phyloP scores from a whole-genome alignment of 371 early-diverging fungal species.

The Circinella umbellata region DNA sequence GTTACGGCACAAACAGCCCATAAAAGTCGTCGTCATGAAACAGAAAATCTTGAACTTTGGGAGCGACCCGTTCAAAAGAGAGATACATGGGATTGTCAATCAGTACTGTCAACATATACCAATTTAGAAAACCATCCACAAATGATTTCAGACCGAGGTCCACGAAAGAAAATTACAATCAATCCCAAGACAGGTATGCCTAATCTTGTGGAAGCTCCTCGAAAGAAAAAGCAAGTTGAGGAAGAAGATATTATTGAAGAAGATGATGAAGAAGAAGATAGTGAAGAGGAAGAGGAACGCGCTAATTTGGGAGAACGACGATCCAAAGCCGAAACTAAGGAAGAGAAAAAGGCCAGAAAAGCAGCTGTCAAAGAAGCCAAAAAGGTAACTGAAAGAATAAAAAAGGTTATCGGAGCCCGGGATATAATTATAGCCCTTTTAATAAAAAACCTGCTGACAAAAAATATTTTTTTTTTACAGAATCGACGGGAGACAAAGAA shows the following conservation, averaged over 20 bases:
- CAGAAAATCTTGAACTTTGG: constrained; percentile 11
- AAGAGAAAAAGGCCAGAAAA: constrained; percentile 91
- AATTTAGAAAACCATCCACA: constrained; percentile 85
- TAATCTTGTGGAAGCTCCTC: constrained; percentile 48
- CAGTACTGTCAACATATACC: constrained; percentile 81
- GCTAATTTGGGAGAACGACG: constrained; percentile 67
- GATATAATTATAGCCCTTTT: background rate
- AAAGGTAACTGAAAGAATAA: constrained; percentile 39
- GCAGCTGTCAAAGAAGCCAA: constrained; percentile 81
- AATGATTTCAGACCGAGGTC: constrained; percentile 62
- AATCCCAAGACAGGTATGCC: constrained; percentile 75
- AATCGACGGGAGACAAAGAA: constrained; percentile 77
- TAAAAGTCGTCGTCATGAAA: constrained; percentile 16
- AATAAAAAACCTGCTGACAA: constrained; percentile 9
- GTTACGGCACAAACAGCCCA: constrained; percentile 23
- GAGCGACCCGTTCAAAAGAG: constrained; percentile 46
- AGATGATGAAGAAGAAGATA: constrained; percentile 51
- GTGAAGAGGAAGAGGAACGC: constrained; percentile 45
- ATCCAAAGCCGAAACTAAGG: constrained; percentile 77
- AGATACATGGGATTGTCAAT: constrained; percentile 83
- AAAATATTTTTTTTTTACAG: constrained; percentile 25
- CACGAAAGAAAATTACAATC: constrained; percentile 55
- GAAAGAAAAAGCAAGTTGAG: constrained; percentile 32
- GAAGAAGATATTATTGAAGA: constrained; percentile 37
- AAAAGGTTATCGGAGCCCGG: background rate